A percentile compares a stretch with the other conserved stretches of the same genome.
Conservation (phyloP, 768 basidiomycete species). For the Symmetrospora coprosmae region DNA sequence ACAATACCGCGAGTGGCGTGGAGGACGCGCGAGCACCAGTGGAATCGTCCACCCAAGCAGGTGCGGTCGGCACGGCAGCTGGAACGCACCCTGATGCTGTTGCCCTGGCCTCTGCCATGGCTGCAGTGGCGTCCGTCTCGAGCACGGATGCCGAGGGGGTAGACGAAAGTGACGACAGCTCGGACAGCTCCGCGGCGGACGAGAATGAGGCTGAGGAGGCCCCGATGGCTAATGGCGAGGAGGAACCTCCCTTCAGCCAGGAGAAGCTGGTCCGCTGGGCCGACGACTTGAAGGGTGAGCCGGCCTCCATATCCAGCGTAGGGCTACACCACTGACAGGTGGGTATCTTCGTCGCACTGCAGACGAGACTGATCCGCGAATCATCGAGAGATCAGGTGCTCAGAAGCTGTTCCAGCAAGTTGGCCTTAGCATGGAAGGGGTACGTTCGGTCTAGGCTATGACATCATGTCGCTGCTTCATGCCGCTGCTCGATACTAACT, state of each 20-base stretch:
- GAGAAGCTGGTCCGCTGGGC: not conserved
- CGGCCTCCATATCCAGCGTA: not conserved
- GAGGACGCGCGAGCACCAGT: no score
- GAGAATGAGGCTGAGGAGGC: not conserved
- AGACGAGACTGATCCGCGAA: not conserved
- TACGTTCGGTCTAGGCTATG: no score
- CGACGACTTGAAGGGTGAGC: not conserved
- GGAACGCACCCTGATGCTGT: not conserved
- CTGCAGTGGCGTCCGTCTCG: not conserved
- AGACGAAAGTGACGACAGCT: not conserved
- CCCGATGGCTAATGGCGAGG: not conserved
- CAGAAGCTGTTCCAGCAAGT: not conserved
- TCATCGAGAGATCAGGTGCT: not conserved
- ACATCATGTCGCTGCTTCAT: not conserved
- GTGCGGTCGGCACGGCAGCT: not conserved
- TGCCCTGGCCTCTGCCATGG: not conserved
- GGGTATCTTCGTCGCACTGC: not conserved
- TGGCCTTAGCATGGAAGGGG: not conserved
- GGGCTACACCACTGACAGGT: not conserved
- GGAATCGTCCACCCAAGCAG: not conserved
- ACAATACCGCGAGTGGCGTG: no score
- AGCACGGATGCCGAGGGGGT: not conserved
- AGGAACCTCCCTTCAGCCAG: not conserved
- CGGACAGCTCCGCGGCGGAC: no score
- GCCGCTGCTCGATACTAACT: not conserved